These are phyloP conservation scores for Tetradesmus obliquus DNA, from an alignment of 139 green algal species.

Conservation along the genomic window DNA sequence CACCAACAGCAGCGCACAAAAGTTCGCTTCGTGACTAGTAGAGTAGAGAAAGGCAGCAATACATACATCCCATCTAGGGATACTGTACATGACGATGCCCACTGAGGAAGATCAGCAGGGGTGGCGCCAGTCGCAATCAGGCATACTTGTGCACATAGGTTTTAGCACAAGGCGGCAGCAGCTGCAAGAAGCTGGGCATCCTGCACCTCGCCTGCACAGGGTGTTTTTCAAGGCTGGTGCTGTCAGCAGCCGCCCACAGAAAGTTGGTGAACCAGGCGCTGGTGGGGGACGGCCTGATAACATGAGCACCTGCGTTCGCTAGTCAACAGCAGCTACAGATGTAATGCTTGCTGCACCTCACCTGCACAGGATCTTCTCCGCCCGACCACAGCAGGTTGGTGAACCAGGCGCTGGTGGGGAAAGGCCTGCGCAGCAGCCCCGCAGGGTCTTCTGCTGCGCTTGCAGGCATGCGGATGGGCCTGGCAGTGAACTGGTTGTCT, in stretches of 20 bases:
- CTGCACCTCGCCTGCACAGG: not conserved
- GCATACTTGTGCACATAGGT: not conserved
- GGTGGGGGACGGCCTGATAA: not conserved
- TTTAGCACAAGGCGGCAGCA: not conserved
- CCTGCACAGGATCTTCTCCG: not conserved
- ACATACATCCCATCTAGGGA: not conserved
- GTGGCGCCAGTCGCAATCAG: too few relatives aligned
- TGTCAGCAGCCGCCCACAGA: not conserved
- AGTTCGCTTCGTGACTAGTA: not conserved
- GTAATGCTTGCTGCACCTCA: not conserved
- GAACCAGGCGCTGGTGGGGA: constrained; percentile 16
- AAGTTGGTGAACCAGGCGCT: not conserved
- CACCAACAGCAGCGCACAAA: not conserved
- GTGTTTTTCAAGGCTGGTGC: not conserved
- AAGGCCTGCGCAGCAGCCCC: not conserved
- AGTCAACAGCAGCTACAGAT: not conserved
- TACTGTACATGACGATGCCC: too few relatives aligned
- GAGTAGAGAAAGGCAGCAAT: not conserved
- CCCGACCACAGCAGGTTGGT: not conserved
- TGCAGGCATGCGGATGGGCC: too few relatives aligned
- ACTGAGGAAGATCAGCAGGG: too few relatives aligned
- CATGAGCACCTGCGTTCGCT: not conserved
- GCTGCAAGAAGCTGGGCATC: not conserved
- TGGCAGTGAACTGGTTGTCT: not conserved
- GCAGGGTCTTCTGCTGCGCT: too few relatives aligned